Conservation (phyloP, 1,284 basidiomycete species). For the Trichosporon sp. region DNA sequence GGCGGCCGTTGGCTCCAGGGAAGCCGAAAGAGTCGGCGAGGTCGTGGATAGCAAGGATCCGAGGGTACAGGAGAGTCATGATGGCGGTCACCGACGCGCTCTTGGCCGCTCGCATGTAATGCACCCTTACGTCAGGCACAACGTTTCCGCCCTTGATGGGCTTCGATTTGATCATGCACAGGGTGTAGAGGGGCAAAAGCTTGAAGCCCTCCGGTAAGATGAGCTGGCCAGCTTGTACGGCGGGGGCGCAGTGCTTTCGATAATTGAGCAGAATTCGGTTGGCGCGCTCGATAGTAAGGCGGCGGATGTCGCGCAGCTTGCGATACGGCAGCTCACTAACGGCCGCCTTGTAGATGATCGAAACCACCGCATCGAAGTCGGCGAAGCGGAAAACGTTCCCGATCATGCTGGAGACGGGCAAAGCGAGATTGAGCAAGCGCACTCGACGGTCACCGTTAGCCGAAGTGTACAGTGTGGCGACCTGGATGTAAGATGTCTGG, state of each 20-base stretch:
- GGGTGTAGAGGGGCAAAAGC: slow-evolving; percentile 73
- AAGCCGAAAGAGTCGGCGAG: slow-evolving; percentile 67
- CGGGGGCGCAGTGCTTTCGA: slow-evolving; percentile 80
- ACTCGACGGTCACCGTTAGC: slow-evolving; percentile 74
- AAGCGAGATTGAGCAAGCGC: slow-evolving; percentile 74
- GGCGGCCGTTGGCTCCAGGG: slow-evolving; percentile 53
- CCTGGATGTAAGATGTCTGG: slow-evolving; percentile 76
- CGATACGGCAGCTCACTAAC: slow-evolving; percentile 61
- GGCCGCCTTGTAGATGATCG: slow-evolving; percentile 71
- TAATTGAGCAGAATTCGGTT: slow-evolving; percentile 81
- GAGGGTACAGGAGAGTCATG: slow-evolving; percentile 82
- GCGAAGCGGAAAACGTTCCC: slow-evolving; percentile 89
- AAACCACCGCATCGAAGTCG: slow-evolving; percentile 80
- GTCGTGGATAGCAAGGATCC: slow-evolving; percentile 82
- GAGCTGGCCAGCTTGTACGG: slow-evolving; percentile 75
- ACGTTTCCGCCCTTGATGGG: slow-evolving; percentile 90
- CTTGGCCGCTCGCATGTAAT: slow-evolving; percentile 70
- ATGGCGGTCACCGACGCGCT: slow-evolving; percentile 63
- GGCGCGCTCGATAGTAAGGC: slow-evolving; percentile 78
- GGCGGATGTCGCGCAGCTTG: slow-evolving; percentile 69
- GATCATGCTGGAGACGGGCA: slow-evolving; percentile 75
- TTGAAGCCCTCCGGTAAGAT: slow-evolving; percentile 94
- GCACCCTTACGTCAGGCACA: slow-evolving; percentile 86
- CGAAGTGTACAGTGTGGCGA: slow-evolving; percentile 85
- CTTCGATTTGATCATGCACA: slow-evolving; percentile 85